Conservation (phyloP, 306 rosid species). For the Prosopis cineraria region DNA sequence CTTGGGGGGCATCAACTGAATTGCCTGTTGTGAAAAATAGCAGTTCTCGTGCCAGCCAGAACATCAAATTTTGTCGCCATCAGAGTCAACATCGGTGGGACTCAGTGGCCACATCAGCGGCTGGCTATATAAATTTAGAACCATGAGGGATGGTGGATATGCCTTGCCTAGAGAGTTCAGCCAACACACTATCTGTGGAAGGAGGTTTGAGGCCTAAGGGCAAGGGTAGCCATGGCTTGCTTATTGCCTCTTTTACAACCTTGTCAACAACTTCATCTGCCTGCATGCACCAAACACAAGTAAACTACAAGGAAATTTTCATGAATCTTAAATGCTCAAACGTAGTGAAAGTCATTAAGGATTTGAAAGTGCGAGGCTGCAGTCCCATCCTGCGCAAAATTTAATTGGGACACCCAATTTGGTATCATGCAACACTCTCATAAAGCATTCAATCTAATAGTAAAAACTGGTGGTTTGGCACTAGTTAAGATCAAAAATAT, state of each 20-base stretch:
- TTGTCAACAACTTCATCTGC: constrained; percentile 89
- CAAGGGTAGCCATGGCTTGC: constrained; percentile 92
- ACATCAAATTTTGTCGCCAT: neutral
- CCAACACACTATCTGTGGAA: constrained; percentile 73
- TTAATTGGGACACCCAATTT: neutral
- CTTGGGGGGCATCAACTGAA: constrained; percentile 12
- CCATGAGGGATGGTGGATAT: constrained; percentile 61
- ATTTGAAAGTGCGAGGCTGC: constrained; percentile 16
- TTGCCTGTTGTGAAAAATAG: constrained; percentile 7
- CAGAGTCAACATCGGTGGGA: constrained; percentile 11
- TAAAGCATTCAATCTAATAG: neutral
- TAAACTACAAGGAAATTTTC: neutral
- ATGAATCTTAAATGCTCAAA: neutral
- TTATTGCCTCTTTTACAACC: constrained; percentile 85
- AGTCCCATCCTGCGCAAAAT: neutral
- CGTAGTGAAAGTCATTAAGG: neutral
- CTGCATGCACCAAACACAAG: constrained; percentile 54
- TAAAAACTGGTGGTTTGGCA: constrained; percentile 11
- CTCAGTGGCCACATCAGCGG: constrained; percentile 32
- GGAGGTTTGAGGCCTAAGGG: constrained; percentile 96
- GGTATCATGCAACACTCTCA: neutral
- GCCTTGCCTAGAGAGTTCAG: constrained; percentile 84
- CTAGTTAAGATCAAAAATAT: neutral
- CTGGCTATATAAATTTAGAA: constrained; percentile 33
- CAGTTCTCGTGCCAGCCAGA: constrained; percentile 14